Base-by-base conservation (phyloP, 805 yeast genomes). In the Ogataea ramenticola region DNA sequence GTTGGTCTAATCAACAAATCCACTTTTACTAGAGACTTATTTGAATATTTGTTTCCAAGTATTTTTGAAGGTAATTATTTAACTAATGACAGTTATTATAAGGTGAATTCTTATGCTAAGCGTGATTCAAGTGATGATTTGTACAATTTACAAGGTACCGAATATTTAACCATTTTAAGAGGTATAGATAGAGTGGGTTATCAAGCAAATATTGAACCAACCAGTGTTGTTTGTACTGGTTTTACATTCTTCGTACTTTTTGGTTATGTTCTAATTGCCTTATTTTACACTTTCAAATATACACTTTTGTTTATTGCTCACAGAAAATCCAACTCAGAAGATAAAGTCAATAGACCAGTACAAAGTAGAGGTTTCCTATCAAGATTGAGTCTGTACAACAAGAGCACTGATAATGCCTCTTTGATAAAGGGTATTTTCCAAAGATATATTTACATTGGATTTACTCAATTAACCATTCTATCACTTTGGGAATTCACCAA, bases 181-280 rank as follows among this genome's bases (percentile, higher is more conserved):
- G 98, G 98, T 49, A 87, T 90, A 52, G 77, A 83, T 57, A 77
- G 96, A 65, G 71, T 88, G 41, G 96, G 91, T 5, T 87, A 74
- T 64, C 68, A 76, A 49, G 81, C 91, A 35, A 70, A 71, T 40
- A 86, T 90, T 48, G 98, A 90, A 65, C 79, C 79, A 40, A 86
- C 96, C 2, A 75, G 93, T 8, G 77, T 88, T 32, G 96, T 85
- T 16, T 77, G 79, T 40, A 89, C 96, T 3, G 93, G 96, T 1
- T 86, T 86, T 65, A 86, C 96, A 2, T 87, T 86, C 54, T 90
- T 89, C 61, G 74, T 85, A 20, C 57, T 90, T 40, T 79, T 84
- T 63, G 89, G 90, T 16, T 82, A 85, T 52, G 75, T 86, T 15
- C 67, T 89, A 36, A 77, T 82, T 21, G 82, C 75, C 3, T 50